A percentile compares a stretch with the other conserved stretches of the same genome.
Evolutionary conservation across 164 flowering plant species (phyloP).

Genomic region (Saururus chinensis): DNA sequence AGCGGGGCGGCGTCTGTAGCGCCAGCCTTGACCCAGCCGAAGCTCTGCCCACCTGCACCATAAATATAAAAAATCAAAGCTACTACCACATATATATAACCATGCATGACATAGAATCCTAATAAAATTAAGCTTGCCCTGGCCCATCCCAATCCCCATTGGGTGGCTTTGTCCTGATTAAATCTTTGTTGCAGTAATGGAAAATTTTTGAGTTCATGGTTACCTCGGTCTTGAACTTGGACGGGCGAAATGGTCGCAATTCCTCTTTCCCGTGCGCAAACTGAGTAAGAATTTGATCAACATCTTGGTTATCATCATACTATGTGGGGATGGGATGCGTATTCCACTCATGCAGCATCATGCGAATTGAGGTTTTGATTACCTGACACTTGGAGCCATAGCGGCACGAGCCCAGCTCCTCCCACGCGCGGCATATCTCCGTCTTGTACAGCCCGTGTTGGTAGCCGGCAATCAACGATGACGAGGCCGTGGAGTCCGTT

Average conservation of each 20-base stretch:
- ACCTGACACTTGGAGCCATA: conserved; percentile 29
- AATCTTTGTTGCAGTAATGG: no score
- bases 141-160: no score
- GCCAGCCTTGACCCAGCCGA: not conserved
- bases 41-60: not conserved
- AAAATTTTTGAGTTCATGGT: not conserved
- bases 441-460: conserved; percentile 12
- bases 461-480: conserved; percentile 1
- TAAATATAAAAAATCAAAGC: no score
- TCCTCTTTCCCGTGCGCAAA: conserved; percentile 9
- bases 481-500: not conserved
- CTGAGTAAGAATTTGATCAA: not conserved
- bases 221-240: conserved; percentile 1
- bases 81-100: no score
- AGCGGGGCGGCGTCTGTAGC: not conserved
- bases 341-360: no score
- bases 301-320: no score
- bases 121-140: no score
- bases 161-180: no score
- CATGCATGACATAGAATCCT: no score
- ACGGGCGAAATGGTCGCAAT: conserved; percentile 4
- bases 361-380: not conserved
- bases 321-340: no score
- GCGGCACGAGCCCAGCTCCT: conserved; percentile 19
- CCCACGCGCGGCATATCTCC: conserved; percentile 23